Base-by-base conservation (phyloP, 2,329 filamentous ascomycete genomes). In the Tolypocladium tundrense region DNA sequence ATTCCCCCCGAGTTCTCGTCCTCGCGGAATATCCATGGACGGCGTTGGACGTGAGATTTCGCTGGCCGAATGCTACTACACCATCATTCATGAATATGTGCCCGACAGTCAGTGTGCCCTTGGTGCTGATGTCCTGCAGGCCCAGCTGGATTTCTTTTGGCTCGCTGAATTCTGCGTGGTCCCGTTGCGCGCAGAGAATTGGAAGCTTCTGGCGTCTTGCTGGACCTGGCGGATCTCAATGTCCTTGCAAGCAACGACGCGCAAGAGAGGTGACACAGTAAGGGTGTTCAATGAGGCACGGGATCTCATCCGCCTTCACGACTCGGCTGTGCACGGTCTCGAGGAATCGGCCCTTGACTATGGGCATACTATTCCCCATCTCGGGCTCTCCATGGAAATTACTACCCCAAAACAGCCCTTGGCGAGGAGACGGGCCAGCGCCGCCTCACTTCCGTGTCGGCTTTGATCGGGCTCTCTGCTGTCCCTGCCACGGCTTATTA, bases 151-250 rank as follows among this genome's bases (percentile, higher is more conserved):
- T 19, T 51, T 51, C 13, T 42, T 56, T 37, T 51, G 37, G 55
- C 55, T 56, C 37, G 13, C 33, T 51, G 45, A 24, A 14, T 56
- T 56, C 21, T 56, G 54, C 24, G 10, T 56, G 21, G 42, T 56
- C 27, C 54, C 54, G 10, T 33, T 37, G 16, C 42, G 54, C n/a
- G 31, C 31, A 40, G 54, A 50, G 24, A 56, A 56, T 35, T 56
- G 43, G 45, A 56, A 56, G 24, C 3, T 45, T 27, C 35, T 40
- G 55, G 43, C 4, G 41, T 51, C 19, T 51, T 56, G 43, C 35
- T 56, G 55, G 43, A 56, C 33, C 41, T 56, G 43, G 24, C 55
- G 33, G 55, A 56, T 51, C 42, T 56, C 19, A 41, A 56, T 51
- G 37, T 41, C 55, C 45, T 21, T 52, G 55, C 42, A 48, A n/a